phyloP scores from a whole-genome alignment of 108 stramenopile genomes.

The Licmophora abbreviata region DNA sequence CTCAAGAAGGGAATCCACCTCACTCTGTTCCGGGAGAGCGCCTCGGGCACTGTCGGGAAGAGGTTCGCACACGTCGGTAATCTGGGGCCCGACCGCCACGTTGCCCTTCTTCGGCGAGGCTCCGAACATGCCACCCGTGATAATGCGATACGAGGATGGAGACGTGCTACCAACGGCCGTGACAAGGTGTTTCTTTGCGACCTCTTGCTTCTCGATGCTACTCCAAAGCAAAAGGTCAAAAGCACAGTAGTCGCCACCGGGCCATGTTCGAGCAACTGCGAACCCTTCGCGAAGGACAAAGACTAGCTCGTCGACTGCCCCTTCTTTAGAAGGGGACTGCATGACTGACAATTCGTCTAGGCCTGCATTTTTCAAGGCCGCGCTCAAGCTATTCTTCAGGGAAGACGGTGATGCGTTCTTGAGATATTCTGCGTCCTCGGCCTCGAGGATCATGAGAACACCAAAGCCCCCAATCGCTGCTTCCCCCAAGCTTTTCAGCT shows the following conservation, averaged over 20 bases:
- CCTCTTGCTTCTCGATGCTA: conserved; percentile 30
- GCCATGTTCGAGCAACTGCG: conserved; percentile 39
- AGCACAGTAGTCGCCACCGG: conserved; percentile 43
- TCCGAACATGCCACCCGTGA: conserved; percentile 79
- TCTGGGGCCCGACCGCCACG: too few relatives aligned
- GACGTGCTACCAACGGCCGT: conserved; percentile 19
- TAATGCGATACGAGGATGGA: conserved; percentile 48
- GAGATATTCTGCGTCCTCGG: conserved; percentile 29
- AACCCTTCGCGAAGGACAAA: conserved; percentile 54
- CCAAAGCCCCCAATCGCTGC: too few relatives aligned
- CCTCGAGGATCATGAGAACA: conserved; percentile 65
- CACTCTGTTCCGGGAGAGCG: too few relatives aligned
- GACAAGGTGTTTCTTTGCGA: conserved; percentile 20
- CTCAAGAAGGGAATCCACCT: too few relatives aligned
- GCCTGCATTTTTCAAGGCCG: conserved; percentile 28
- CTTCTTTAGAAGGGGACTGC: conserved; percentile 18
- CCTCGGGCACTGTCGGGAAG: too few relatives aligned
- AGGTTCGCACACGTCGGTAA: too few relatives aligned
- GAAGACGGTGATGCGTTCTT: conserved; percentile 10
- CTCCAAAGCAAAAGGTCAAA: conserved; percentile 52
- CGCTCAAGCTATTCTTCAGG: too few relatives aligned
- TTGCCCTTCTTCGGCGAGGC: conserved; percentile 67
- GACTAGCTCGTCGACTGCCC: conserved; percentile 10
- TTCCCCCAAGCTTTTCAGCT: too few relatives aligned
- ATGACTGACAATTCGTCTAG: conserved; percentile 21